Conservation (phyloP, 2,329 filamentous ascomycete species). For the Thermoascus crustaceus region DNA sequence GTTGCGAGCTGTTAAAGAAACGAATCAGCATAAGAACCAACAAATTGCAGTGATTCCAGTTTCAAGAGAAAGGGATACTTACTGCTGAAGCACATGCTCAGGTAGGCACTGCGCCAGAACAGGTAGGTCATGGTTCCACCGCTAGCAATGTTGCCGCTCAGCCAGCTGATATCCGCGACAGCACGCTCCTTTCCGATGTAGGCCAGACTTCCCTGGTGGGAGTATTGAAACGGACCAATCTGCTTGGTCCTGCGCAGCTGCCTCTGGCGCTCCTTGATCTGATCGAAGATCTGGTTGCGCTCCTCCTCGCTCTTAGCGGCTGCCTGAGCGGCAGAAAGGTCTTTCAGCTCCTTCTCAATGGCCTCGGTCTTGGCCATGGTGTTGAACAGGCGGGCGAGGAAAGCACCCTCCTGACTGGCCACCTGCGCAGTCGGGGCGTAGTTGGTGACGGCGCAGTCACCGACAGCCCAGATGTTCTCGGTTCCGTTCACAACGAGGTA, state of each 20-base stretch:
- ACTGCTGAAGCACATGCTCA: conserved; percentile 99
- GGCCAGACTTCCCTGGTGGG: conserved; percentile 89
- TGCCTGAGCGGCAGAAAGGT: conserved; percentile 57
- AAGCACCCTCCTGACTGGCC: conserved; percentile 87
- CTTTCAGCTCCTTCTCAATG: conserved; percentile 66
- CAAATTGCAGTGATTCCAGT: neutral
- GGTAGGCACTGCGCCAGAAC: conserved; percentile 96
- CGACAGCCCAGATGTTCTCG: conserved; percentile 95
- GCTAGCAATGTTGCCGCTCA: conserved; percentile 90
- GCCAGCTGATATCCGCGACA: conserved; percentile 93
- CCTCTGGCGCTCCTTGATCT: conserved; percentile 83
- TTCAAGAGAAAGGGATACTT: conserved; percentile 41
- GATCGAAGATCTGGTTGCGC: conserved; percentile 52
- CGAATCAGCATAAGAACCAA: conserved; percentile 2
- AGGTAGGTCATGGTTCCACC: conserved; percentile 92
- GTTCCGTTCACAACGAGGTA: conserved; percentile 97
- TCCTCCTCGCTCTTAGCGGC: conserved; percentile 57
- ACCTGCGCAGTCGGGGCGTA: conserved; percentile 98
- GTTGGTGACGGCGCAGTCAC: conserved; percentile 94
- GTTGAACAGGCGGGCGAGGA: conserved; percentile 94
- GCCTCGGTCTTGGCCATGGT: conserved; percentile 93
- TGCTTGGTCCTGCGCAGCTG: conserved; percentile 84
- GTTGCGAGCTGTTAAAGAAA: conserved; percentile 64
- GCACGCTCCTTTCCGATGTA: conserved; percentile 99
- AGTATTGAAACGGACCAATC: conserved; percentile 96